These are phyloP conservation scores for Pyrrhoderma lamaoense DNA, from an alignment of 1,284 basidiomycete genomes.

Conservation along the genomic window DNA sequence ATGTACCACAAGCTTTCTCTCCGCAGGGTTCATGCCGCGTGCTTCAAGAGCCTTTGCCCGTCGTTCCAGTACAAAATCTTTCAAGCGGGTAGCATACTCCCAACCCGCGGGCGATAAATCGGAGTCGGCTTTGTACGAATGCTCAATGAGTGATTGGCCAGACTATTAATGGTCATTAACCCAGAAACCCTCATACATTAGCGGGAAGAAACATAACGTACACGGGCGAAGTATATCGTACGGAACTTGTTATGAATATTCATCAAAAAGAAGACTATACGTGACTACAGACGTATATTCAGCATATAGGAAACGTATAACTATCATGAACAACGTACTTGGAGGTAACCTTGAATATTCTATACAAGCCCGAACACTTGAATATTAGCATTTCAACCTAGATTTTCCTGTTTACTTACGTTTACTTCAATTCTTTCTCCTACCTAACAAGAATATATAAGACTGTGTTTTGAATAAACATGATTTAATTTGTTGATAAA, in stretches of 20 bases:
- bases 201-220: constrained; percentile 32
- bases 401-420: constrained; percentile 35
- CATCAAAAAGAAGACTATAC: constrained; percentile 96
- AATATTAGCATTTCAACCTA: too few species aligned
- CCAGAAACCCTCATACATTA: neutral
- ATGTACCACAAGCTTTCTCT: constrained; percentile 66
- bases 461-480: neutral
- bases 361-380: constrained; percentile 28
- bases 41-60: constrained; percentile 64
- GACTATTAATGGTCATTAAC: constrained; percentile 43
- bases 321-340: constrained; percentile 35
- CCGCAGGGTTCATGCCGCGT: constrained; percentile 53
- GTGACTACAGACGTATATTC: constrained; percentile 46
- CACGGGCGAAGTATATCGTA: constrained; percentile 89
- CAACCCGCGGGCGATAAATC: constrained; percentile 92
- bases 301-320: neutral
- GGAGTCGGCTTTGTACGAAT: constrained; percentile 97
- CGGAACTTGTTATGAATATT: constrained; percentile 92
- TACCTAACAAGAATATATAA: constrained; percentile 41
- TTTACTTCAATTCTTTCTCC: constrained; percentile 93
- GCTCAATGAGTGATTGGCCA: constrained; percentile 93
- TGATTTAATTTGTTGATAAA: constrained; percentile 18
- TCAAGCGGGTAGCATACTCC: constrained; percentile 87
- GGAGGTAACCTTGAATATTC: constrained; percentile 83
- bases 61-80: constrained; percentile 77